Evolutionary conservation across 306 rosid species (phyloP), one percentile per base, ranked within the genome.

Genomic region (Castanospermum australe): DNA sequence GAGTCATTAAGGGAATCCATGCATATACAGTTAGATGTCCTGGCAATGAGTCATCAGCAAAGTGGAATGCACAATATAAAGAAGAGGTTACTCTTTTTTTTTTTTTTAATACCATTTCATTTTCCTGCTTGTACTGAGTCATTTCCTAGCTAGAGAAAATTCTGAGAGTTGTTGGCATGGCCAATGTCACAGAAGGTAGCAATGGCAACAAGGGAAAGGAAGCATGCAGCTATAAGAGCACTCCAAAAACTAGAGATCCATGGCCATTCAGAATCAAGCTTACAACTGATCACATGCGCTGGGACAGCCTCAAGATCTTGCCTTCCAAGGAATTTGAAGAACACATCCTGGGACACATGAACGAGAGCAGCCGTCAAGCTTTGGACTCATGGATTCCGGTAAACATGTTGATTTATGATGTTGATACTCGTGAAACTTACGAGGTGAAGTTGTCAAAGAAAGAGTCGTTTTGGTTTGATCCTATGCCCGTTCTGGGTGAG

Each of bases 261-360:
- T 90, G 89, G 89, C 88, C 92, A 35, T 70, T 81, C 20, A 82
- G 87, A 63, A 77, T 86, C 39, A 90, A 67, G 67, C 89, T 90
- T 18, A 60, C 85, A 6, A 66, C 65, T 0, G 87, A 83, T 76
- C 2, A 45, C 45, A 61, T 88, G 67, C 73, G 74, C 0, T 83
- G 86, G 86, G 86, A 86, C 21, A 78, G 88, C 80, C 81, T 85
- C 77, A 90, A 88, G 77, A 81, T 90, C 44, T 68, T 68, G 8
- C 78, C 83, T 15, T 59, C 75, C 0, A 81, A 79, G 69, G 86
- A 88, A 59, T 86, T 90, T 21, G 89, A 86, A 76, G 89, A 88
- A 24, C 6, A 4, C n/a, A 15, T 90, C 74, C 54, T 85, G 47
- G 77, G 48, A 38, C 72, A 79, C 18, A 75, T 88, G 86, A 86